Evolutionary conservation across 805 yeast genomes (phyloP), one percentile per base, ranked within the genome.

Genomic region (Vanderwaltozyma tropicalis): DNA sequence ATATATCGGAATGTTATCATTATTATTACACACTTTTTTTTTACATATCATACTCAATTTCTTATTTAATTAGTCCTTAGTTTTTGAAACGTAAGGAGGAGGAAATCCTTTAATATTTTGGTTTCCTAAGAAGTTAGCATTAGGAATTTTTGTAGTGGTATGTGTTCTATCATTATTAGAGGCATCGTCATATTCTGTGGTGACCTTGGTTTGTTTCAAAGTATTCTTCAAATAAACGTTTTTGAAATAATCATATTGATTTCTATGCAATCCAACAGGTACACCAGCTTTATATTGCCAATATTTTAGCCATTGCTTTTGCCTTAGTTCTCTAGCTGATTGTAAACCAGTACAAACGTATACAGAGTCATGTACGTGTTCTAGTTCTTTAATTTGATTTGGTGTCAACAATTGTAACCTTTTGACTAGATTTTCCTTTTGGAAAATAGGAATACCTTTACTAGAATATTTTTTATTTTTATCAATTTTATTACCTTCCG

Each of bases 291-390:
- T 69, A 22, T 59, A 57, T 35, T 60, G 64, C 66, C 69, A 74
- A 44, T 68, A 74, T 46, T 59, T 60, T 17, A 52, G 45, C 79
- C 79, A 74, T 49, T 66, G 74, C 32, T 57, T 61, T 20, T 59
- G 54, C 44, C 78, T 57, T 22, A 63, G 46, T 5, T 59, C 48
- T 38, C 77, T 51, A 13, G 66, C 64, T 34, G 61, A 61, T 42
- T 66, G 65, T 32, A 72, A 45, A 27, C 68, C 64, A 31, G 64
- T 64, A 46, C 71, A 71, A 16, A 68, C 44, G 22, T 67, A 66
- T 21, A 72, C 70, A 8, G 67, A 57, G 30, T 74, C 73, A 41
- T 73, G 78, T 6, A 63, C 43, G 44, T 69, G 68, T 43, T 72
- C 77, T 25, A 72, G 49, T 43, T 70, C 73, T 39, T 58, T 66